Percentiles rank a stretch among this genome's conserved stretches.
Conservation (phyloP, 768 basidiomycete genomes). For the Pulveroboletus frians region DNA sequence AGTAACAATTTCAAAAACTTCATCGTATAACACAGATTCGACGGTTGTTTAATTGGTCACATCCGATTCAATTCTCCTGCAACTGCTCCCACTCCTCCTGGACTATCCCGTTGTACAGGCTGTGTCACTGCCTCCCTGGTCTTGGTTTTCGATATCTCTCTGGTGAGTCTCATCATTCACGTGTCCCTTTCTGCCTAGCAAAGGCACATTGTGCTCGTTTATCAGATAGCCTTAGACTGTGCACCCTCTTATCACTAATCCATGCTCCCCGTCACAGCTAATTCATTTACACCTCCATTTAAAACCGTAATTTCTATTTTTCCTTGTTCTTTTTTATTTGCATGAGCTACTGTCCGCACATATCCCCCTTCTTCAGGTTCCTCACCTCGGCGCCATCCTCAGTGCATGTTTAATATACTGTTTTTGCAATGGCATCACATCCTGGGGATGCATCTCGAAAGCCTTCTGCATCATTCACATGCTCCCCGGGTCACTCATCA, state of each 20-base stretch:
- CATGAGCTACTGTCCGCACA: slow-evolving; percentile 21
- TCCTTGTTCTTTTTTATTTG: slow-evolving; percentile 21
- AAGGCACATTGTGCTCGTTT: slow-evolving; percentile 28
- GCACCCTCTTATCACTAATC: slow-evolving; percentile 21
- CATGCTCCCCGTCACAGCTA: slow-evolving; percentile 29
- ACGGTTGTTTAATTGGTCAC: too few species aligned
- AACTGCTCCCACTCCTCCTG: too few species aligned
- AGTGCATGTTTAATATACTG: slow-evolving; percentile 30
- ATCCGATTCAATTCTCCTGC: too few species aligned
- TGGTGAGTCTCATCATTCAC: slow-evolving; percentile 29
- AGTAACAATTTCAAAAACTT: too few species aligned
- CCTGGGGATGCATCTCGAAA: slow-evolving; percentile 51
- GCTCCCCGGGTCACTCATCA: slow-evolving; percentile 59
- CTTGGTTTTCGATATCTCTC: slow-evolving; percentile 19
- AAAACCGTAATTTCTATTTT: slow-evolving; percentile 31
- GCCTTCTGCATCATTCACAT: slow-evolving; percentile 64
- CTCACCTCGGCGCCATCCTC: slow-evolving; percentile 15
- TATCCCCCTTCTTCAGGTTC: slow-evolving; percentile 6
- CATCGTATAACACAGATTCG: too few species aligned
- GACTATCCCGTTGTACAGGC: too few species aligned
- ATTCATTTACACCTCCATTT: slow-evolving; percentile 32
- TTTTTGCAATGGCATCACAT: slow-evolving; percentile 30
- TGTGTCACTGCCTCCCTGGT: too few species aligned
- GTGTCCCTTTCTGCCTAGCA: slow-evolving; percentile 27
- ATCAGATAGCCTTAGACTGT: slow-evolving; percentile 29